Percentiles rank a stretch among this genome's conserved stretches.
These are phyloP conservation scores for Cladophialophora yegresii DNA, from an alignment of 2,329 filamentous ascomycete genomes.

Conservation along the genomic window DNA sequence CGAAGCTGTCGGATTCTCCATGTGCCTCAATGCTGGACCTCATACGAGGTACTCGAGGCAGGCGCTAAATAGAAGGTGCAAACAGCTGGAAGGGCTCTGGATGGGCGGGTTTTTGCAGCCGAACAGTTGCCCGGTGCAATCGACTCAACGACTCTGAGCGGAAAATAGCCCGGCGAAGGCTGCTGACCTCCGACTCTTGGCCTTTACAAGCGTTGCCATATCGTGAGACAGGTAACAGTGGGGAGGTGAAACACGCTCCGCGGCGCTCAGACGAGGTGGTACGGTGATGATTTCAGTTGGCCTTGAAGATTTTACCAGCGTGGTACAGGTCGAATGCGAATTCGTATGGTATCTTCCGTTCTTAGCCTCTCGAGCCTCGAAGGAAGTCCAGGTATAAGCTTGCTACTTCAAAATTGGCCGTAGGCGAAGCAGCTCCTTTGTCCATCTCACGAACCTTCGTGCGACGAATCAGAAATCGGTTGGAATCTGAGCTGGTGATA, in stretches of 20 bases:
- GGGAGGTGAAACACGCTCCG: neutral
- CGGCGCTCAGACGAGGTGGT: neutral
- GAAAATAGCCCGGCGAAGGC: neutral
- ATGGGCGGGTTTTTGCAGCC: neutral
- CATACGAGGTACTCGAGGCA: neutral
- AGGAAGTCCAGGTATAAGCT: slow-evolving; percentile 33
- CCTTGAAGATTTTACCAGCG: neutral
- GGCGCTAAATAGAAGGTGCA: neutral
- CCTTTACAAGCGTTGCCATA: neutral
- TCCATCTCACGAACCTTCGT: slow-evolving; percentile 13
- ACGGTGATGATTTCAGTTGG: neutral
- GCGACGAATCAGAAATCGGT: slow-evolving; percentile 19
- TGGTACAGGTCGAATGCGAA: neutral
- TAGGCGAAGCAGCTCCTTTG: neutral
- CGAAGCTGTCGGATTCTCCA: neutral
- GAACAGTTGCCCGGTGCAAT: neutral
- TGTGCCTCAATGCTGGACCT: neutral
- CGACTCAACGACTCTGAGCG: neutral
- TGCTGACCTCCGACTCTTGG: neutral
- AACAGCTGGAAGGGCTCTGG: neutral
- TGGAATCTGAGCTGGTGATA: slow-evolving; percentile 12
- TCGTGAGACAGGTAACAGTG: neutral
- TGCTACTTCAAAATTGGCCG: slow-evolving; percentile 28
- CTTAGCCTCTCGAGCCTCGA: slow-evolving; percentile 22
- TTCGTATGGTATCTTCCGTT: neutral